A percentile compares a stretch with the other conserved stretches of the same genome.
Conservation (phyloP, 345 rosid species). For the Raphanus raphanistrum region DNA sequence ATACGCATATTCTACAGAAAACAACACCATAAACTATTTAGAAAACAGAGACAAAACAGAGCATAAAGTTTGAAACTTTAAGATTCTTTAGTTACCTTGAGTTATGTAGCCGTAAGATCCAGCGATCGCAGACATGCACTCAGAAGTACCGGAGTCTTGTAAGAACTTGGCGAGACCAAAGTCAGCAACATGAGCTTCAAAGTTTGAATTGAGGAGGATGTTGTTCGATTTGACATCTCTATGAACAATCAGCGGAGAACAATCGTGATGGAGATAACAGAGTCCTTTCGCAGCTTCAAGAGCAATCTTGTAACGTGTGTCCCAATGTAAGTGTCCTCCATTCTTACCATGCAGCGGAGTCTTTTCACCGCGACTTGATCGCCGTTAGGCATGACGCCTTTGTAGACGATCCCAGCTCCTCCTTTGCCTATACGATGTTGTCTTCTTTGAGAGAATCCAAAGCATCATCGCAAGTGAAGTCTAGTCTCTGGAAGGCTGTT, state of each 20-base stretch:
- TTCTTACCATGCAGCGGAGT: constrained; percentile 78
- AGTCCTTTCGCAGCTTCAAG: constrained; percentile 88
- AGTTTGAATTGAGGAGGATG: constrained; percentile 73
- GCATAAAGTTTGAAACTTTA: background rate
- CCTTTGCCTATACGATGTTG: constrained; percentile 85
- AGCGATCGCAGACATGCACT: constrained; percentile 96
- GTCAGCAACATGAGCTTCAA: constrained; percentile 94
- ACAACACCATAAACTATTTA: background rate
- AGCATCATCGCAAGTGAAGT: constrained; percentile 80
- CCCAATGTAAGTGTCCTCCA: constrained; percentile 92
- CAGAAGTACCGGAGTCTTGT: constrained; percentile 90
- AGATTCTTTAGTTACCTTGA: constrained; percentile 54
- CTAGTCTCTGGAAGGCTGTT: constrained; percentile 89
- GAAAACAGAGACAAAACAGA: constrained; percentile 13
- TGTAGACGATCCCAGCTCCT: constrained; percentile 91
- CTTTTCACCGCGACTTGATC: constrained; percentile 82
- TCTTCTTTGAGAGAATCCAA: constrained; percentile 84
- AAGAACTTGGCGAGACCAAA: constrained; percentile 91
- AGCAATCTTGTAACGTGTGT: constrained; percentile 78
- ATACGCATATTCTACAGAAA: background rate
- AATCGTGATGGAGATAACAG: constrained; percentile 87
- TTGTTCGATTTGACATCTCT: constrained; percentile 89
- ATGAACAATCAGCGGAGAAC: constrained; percentile 84
- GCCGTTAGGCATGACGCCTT: constrained; percentile 75
- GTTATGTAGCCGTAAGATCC: constrained; percentile 96